Conservation (phyloP, 179 eudicot genomes). For the Pouteria campechiana region DNA sequence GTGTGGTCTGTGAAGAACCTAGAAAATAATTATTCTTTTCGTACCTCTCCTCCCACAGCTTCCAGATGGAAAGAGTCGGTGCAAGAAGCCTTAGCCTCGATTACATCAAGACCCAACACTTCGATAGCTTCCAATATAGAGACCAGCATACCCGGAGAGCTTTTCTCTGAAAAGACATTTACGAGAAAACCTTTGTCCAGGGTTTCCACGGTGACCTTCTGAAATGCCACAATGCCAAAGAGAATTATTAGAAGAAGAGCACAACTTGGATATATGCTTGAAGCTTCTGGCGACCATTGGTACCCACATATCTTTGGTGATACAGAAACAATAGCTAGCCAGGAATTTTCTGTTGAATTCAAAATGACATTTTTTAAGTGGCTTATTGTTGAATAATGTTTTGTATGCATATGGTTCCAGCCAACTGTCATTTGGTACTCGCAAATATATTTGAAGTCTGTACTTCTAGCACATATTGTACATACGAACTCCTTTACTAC, state of each 20-base stretch:
- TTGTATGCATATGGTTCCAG: too few species aligned
- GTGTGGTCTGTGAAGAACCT: too few species aligned
- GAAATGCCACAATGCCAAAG: background rate
- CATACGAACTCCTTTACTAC: background rate
- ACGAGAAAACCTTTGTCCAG: conserved; percentile 65
- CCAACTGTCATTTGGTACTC: too few species aligned
- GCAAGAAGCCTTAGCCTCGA: conserved; percentile 78
- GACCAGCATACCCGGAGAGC: conserved; percentile 55
- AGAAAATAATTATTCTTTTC: too few species aligned
- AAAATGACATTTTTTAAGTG: too few species aligned
- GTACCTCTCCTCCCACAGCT: conserved; percentile 56
- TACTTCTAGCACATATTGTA: background rate
- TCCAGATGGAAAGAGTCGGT: conserved; percentile 44
- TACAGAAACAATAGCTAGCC: too few species aligned
- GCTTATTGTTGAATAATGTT: too few species aligned
- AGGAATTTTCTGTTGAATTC: too few species aligned
- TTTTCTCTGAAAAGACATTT: conserved; percentile 42
- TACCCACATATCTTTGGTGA: too few species aligned
- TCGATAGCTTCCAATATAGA: conserved; percentile 60
- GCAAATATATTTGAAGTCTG: too few species aligned
- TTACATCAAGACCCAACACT: conserved; percentile 49
- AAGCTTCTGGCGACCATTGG: too few species aligned
- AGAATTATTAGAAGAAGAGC: background rate
- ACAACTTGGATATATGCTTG: too few species aligned
- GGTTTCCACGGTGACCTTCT: conserved; percentile 74